Percentiles rank a stretch among this genome's conserved stretches.
These are phyloP conservation scores for Suhomyces terraborum DNA, from an alignment of 1,139 yeast species.

Conservation along the genomic window DNA sequence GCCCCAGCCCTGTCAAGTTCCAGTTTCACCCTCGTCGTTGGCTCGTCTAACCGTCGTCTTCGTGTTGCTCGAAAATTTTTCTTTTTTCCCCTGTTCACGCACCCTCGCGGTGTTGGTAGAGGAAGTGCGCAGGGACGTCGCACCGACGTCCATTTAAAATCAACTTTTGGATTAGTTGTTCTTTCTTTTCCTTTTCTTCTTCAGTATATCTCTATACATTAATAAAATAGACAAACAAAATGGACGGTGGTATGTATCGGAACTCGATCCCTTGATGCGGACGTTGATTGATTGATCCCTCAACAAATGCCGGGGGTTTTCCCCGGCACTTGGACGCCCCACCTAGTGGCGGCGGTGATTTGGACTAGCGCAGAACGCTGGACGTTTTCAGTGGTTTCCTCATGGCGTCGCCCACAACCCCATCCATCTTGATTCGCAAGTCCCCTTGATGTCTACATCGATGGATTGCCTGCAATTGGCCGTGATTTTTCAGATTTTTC, in stretches of 20 bases:
- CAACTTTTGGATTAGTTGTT: conserved; percentile 18
- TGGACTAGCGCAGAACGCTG: neutral
- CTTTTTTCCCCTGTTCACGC: conserved; percentile 14
- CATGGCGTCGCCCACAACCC: neutral
- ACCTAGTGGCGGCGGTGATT: conserved; percentile 1
- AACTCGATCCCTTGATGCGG: neutral
- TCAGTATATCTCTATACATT: conserved; percentile 22
- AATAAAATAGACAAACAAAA: conserved; percentile 22
- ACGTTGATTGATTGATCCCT: conserved; percentile 14
- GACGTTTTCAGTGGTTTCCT: neutral
- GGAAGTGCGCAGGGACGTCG: conserved; percentile 16
- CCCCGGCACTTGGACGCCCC: neutral
- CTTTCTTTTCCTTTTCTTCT: conserved; percentile 21
- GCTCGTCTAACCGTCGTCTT: conserved; percentile 14
- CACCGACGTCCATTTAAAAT: conserved; percentile 16
- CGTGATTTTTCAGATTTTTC: conserved; percentile 11
- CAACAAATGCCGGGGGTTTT: neutral
- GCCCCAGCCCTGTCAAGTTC: neutral
- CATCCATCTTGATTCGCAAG: neutral
- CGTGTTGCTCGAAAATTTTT: conserved; percentile 15
- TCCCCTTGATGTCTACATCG: neutral
- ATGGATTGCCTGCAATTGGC: conserved; percentile 9
- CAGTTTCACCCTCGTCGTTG: neutral
- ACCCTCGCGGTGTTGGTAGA: conserved; percentile 2
- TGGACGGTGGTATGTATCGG: conserved; percentile 53